A percentile compares a stretch with the other conserved stretches of the same genome.
Evolutionary conservation across 805 yeast species (phyloP).

Genomic region (Ogataea nitratoaversa): DNA sequence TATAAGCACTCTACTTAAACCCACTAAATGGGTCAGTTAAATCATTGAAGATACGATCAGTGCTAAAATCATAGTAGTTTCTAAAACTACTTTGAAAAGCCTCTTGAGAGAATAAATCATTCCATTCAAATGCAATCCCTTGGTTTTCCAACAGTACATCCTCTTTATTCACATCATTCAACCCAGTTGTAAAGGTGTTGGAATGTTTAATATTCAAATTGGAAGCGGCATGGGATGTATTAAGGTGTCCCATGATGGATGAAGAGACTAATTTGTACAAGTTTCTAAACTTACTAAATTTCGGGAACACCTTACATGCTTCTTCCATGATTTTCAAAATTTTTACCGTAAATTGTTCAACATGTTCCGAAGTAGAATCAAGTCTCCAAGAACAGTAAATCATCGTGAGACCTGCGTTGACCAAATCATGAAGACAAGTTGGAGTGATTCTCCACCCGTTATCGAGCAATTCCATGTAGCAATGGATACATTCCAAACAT

Average conservation of each 20-base stretch:
- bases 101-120: constrained; percentile 24
- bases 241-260: constrained; percentile 16
- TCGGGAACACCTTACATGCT: constrained; percentile 13
- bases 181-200: background rate
- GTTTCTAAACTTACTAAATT: constrained; percentile 15
- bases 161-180: constrained; percentile 1
- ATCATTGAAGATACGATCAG: constrained; percentile 11
- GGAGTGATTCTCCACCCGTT: constrained; percentile 17
- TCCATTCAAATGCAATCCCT: constrained; percentile 17
- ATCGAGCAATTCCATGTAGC: constrained; percentile 11
- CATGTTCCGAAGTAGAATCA: constrained; percentile 12
- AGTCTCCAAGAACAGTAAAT: constrained; percentile 24
- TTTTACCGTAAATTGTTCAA: constrained; percentile 13
- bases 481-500: constrained; percentile 16
- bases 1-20: background rate
- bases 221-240: constrained; percentile 4
- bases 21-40: constrained; percentile 11
- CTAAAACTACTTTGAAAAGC: constrained; percentile 21
- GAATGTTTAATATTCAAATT: background rate
- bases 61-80: constrained; percentile 17
- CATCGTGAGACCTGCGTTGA: constrained; percentile 20
- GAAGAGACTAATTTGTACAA: constrained; percentile 14
- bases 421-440: constrained; percentile 18
- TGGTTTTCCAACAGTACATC: background rate
- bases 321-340: constrained; percentile 14